Percentiles rank a stretch among this genome's conserved stretches.
These are phyloP conservation scores for Coccomyxa sp. DNA, from an alignment of 139 green algal species.

Conservation along the genomic window DNA sequence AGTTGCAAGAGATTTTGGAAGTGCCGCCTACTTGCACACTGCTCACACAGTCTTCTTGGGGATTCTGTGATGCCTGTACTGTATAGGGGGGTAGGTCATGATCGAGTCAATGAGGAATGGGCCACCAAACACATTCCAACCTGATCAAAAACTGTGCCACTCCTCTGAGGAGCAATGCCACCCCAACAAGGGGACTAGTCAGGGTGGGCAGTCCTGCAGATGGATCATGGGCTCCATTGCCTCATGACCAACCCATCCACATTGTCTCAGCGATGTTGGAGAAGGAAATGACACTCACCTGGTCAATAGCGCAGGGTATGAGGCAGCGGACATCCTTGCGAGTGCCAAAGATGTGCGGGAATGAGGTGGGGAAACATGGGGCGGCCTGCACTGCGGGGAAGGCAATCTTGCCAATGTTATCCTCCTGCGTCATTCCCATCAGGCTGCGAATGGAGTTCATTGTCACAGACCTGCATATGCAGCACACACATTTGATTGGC, in stretches of 20 bases:
- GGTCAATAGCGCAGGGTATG: slow-evolving; percentile 98
- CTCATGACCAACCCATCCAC: background rate
- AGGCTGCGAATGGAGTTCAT: slow-evolving; percentile 92
- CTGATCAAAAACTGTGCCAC: too few relatives aligned
- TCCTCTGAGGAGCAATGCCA: too few relatives aligned
- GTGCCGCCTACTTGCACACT: background rate
- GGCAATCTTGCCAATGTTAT: slow-evolving; percentile 93
- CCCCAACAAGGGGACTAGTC: too few relatives aligned
- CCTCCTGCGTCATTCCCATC: slow-evolving; percentile 81
- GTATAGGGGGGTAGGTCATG: too few relatives aligned
- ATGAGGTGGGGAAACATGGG: slow-evolving; percentile 87
- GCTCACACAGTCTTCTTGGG: background rate
- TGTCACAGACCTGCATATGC: slow-evolving; percentile 66
- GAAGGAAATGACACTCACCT: slow-evolving; percentile 34
- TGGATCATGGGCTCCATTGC: background rate
- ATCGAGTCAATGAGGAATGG: too few relatives aligned
- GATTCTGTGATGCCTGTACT: background rate
- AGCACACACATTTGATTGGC: background rate
- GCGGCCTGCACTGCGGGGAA: slow-evolving; percentile 94
- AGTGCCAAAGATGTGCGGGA: slow-evolving; percentile 94
- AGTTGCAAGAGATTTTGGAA: slow-evolving; percentile 31
- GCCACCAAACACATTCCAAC: too few relatives aligned
- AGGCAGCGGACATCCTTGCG: slow-evolving; percentile 87
- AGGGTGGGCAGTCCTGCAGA: too few relatives aligned
- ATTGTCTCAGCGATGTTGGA: background rate